phyloP scores from a whole-genome alignment of 2,329 filamentous ascomycete genomes.

The Diaporthe eres region DNA sequence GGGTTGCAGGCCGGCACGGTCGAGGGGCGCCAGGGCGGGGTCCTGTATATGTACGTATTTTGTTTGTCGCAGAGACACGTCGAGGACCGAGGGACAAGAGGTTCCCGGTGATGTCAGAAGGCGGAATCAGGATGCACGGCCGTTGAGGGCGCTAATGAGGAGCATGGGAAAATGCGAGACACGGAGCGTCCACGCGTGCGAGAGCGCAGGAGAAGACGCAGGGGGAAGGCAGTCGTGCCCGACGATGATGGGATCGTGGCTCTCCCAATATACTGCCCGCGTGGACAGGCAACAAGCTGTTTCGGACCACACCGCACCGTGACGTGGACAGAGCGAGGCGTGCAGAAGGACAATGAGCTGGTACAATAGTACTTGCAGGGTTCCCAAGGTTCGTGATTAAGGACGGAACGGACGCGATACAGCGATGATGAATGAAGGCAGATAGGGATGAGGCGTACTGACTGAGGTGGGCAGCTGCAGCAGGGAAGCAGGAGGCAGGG shows the following conservation, averaged over 20 bases:
- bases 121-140: conserved; percentile 29
- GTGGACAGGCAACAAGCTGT: not conserved
- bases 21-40: not conserved
- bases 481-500: conserved; percentile 20
- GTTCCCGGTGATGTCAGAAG: conserved; percentile 28
- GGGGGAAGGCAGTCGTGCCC: conserved; percentile 10
- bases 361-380: conserved; percentile 3
- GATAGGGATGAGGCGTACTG: conserved; percentile 21
- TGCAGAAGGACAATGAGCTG: conserved; percentile 5
- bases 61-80: conserved; percentile 17
- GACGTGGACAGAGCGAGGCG: conserved; percentile 1
- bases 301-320: conserved; percentile 20
- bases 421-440: conserved; percentile 31
- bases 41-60: conserved; percentile 5
- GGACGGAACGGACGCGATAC: conserved; percentile 14
- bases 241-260: conserved; percentile 18
- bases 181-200: conserved; percentile 10
- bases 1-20: not conserved
- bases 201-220: conserved; percentile 10
- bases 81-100: not conserved
- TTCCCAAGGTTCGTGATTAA: not conserved
- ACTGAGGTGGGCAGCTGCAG: conserved; percentile 19
- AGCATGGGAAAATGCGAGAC: conserved; percentile 11
- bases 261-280: not conserved
- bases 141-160: conserved; percentile 10